Base-by-base conservation (phyloP, 2,329 filamentous ascomycete species). In the Fusarium multiceps region DNA sequence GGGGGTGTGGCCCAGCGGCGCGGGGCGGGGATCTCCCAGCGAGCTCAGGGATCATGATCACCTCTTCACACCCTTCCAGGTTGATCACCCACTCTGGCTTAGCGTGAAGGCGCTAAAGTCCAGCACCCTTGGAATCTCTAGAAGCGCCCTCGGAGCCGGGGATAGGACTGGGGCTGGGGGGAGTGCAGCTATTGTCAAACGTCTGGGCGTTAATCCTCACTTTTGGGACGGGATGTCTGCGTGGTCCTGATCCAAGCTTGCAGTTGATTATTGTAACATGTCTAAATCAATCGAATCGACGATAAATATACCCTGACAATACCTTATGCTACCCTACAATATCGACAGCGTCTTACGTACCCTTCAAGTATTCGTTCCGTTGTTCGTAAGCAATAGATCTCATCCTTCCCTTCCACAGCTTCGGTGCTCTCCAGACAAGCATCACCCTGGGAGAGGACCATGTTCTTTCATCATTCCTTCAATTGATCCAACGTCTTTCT, bases 371-470 rank as follows among this genome's bases (percentile, higher is more conserved):
- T 48, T 28, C 21, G 16, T 42, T 21, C 34, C 34, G 30, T 54
- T 59, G 13, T 55, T 59, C 57, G 41, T 42, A 49, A 63, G 40
- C 30, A 56, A 42, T 23, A 47, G 48, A 68, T 60, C 65, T 68
- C 49, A 55, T 42, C 37, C 59, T 62, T 70, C 71, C 63, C 66
- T 59, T 66, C 57, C 66, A 55, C 63, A 61, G 66, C 66, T 66
- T 48, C 63, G 71, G 71, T 69, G 65, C 61, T 46, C 55, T 54
- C 9, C 9, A 23, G 59, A 60, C 71, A 69, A 66, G 71, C 71
- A 73, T 73, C 48, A 73, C 62, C 71, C 68, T 53, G 45, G 66
- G 30, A 63, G 50, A 48, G n/a, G 30, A 58, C 23, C 46, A 45
- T 55, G 45, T 51, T 48, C 27, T 55, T 40, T 25, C 47, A 59